Base-by-base conservation (phyloP, 805 yeast species). In the Brettanomyces custersianus region DNA sequence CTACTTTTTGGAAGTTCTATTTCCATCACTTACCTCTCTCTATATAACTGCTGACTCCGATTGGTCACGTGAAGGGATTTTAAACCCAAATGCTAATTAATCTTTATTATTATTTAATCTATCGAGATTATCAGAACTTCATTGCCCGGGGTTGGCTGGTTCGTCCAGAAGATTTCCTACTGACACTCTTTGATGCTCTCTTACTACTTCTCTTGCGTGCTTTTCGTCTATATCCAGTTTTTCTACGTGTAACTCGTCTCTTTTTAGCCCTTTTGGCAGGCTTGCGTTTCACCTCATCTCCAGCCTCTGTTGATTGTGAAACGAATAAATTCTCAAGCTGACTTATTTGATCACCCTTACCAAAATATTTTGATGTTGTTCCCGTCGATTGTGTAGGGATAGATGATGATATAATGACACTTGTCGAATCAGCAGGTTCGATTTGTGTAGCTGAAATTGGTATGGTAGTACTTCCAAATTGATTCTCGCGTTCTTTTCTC, bases 331-430 rank as follows among this genome's bases (percentile, higher is more conserved):
- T 19, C 19, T 33, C 27, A 13, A 33, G 18, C 30, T 33, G 47
- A 12, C 41, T 35, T n/a, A 47, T 27, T 2, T 44, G 29, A 15
- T 34, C 34, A 5, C 22, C 18, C 11, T 29, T 23, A 9, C 11
- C 15, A 29, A 41, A 43, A 37, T 36, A 45, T 7, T 38, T 39
- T 2, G 44, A 40, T 3, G 33, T 33, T n/a, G 37, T 39, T 8
- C 37, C 33, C 10, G 22, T 20, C 8, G 28, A 7, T 24, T 37
- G 46, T 3, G 50, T 38, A 12, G 46, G 43, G 20, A 30, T 31
- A 2, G 48, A 45, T 4, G 51, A 47, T n/a, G 49, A 37, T 4
- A 47, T 37, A 2, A 46, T 35, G 33, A 41, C 49, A 17, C 33
- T 33, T 12, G 29, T 11, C 9, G n/a, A 9, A n/a, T 24, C 20